Conservation (phyloP, 2,329 filamentous ascomycete species). For the Raffaelea ambrosiae region DNA sequence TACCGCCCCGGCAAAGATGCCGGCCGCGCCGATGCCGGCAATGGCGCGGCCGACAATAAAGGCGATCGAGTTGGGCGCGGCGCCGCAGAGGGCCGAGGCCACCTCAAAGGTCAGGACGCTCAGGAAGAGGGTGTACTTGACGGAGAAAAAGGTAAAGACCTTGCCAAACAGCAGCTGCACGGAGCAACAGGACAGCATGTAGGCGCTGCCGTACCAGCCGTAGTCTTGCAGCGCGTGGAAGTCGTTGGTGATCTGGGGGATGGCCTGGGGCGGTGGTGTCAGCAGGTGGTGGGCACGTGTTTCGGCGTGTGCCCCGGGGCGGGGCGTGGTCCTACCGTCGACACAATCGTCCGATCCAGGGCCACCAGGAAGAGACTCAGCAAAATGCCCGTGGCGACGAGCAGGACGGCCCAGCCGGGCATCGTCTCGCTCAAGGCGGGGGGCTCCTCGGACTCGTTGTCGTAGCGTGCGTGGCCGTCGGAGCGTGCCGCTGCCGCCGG, state of each 20-base stretch:
- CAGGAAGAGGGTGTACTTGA: constrained; percentile 17
- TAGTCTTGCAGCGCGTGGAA: constrained; percentile 6
- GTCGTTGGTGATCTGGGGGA: constrained; percentile 7
- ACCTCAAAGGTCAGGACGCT: constrained; percentile 36
- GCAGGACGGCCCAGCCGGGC: constrained; percentile 29
- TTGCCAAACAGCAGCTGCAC: constrained; percentile 29
- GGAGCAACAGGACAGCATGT: constrained; percentile 4
- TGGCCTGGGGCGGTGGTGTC: constrained; percentile 3
- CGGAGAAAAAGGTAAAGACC: constrained; percentile 28
- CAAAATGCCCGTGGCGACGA: constrained; percentile 35
- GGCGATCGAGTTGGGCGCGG: constrained; percentile 40
- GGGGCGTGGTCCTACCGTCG: too few relatives aligned
- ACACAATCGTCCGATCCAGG: constrained; percentile 4
- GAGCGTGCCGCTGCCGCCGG: too few relatives aligned
- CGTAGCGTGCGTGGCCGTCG: too few relatives aligned
- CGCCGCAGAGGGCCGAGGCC: constrained; percentile 45
- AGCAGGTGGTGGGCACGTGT: constrained; percentile 1
- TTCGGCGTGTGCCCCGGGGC: too few relatives aligned
- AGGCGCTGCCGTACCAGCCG: constrained; percentile 10
- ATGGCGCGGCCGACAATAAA: constrained; percentile 50
- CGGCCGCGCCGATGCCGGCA: constrained; percentile 45
- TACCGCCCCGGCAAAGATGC: constrained; percentile 48
- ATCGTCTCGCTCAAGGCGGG: neutral
- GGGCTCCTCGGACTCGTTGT: neutral
- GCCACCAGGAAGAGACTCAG: constrained; percentile 5